Conservation (phyloP, 1,139 yeast species). For the Suhomyces choctaworum region DNA sequence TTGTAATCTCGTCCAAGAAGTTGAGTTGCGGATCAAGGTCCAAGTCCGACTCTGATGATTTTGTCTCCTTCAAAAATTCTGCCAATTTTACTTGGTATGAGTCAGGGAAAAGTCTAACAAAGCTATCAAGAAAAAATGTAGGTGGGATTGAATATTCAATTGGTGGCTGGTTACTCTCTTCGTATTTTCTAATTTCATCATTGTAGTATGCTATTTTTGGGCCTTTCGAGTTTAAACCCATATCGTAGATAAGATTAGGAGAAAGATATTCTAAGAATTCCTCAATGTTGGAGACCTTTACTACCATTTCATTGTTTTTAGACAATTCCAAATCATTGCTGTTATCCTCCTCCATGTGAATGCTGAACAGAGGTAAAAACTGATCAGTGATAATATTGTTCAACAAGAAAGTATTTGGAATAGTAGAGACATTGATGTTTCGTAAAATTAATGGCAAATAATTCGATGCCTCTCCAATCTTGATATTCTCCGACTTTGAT, state of each 20-base stretch:
- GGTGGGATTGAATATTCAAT: constrained; percentile 13
- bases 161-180: neutral
- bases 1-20: constrained; percentile 42
- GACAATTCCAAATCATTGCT: constrained; percentile 34
- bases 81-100: constrained; percentile 34
- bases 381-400: constrained; percentile 26
- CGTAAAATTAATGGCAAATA: constrained; percentile 65
- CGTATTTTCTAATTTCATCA: constrained; percentile 1
- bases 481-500: constrained; percentile 8
- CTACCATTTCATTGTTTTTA: constrained; percentile 33
- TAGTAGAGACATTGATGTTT: constrained; percentile 58
- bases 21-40: constrained; percentile 36
- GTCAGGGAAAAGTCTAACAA: constrained; percentile 33
- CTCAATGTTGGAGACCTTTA: constrained; percentile 27
- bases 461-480: constrained; percentile 44
- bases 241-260: constrained; percentile 40
- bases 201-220: constrained; percentile 15
- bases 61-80: constrained; percentile 33
- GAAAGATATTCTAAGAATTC: constrained; percentile 37
- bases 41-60: constrained; percentile 19
- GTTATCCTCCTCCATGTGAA: constrained; percentile 39
- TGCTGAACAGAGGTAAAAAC: constrained; percentile 26
- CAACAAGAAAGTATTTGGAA: constrained; percentile 52
- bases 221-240: constrained; percentile 29
- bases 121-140: constrained; percentile 8